A percentile compares a stretch with the other conserved stretches of the same genome.
Conservation (phyloP, 2,329 filamentous ascomycete genomes). For the Penicillium oxalicum region DNA sequence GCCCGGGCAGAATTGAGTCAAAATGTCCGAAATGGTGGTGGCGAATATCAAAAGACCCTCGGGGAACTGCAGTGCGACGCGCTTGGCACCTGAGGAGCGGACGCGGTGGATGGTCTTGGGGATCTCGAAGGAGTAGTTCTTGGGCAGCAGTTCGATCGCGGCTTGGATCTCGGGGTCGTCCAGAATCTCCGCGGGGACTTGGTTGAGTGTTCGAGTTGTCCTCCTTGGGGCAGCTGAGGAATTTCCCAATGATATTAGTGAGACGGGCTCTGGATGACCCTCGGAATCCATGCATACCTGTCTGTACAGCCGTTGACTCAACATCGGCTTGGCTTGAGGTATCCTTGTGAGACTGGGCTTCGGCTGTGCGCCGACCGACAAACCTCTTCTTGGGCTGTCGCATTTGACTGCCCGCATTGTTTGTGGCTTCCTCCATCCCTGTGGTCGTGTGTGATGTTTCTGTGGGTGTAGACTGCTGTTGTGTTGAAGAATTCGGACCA, state of each 20-base stretch:
- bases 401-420: constrained; percentile 23
- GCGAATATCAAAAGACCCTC: constrained; percentile 93
- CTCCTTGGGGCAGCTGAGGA: constrained; percentile 62
- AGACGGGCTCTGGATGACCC: constrained; percentile 1
- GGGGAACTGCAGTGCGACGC: constrained; percentile 92
- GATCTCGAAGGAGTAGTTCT: constrained; percentile 98
- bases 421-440: constrained; percentile 20
- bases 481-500: too few species aligned
- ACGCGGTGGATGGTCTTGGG: constrained; percentile 97
- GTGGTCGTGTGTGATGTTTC: not conserved
- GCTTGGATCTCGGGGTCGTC: constrained; percentile 79
- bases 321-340: constrained; percentile 55
- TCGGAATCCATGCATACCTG: constrained; percentile 24
- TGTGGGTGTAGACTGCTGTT: too few species aligned
- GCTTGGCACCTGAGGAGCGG: constrained; percentile 68
- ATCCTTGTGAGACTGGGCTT: constrained; percentile 50
- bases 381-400: constrained; percentile 86
- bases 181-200: constrained; percentile 80
- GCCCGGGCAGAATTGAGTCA: constrained; percentile 87
- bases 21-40: constrained; percentile 93
- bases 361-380: constrained; percentile 71
- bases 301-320: constrained; percentile 51
- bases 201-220: constrained; percentile 75
- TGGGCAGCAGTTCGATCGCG: constrained; percentile 77
- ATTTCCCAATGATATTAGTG: constrained; percentile 4